Evolutionary conservation across 2,329 filamentous ascomycete species (phyloP).

Genomic region (Hypoxylon sp.): DNA sequence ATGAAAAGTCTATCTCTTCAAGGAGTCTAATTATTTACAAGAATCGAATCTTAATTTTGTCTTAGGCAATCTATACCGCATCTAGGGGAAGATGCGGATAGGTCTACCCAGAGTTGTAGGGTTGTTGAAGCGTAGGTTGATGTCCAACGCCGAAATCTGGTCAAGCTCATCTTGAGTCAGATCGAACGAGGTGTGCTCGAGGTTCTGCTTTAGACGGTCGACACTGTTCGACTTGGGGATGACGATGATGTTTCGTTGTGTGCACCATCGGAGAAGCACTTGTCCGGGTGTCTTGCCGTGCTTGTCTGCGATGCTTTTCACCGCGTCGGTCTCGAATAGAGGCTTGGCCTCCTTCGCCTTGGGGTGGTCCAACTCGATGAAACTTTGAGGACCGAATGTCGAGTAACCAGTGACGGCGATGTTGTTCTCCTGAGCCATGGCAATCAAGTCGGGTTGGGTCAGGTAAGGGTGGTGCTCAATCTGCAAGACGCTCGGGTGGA

Average conservation of each 20-base stretch:
- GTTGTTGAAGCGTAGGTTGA: slow-evolving; percentile 65
- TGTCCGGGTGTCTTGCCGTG: slow-evolving; percentile 68
- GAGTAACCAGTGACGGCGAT: slow-evolving; percentile 71
- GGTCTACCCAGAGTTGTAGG: slow-evolving; percentile 48
- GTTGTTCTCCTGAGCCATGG: slow-evolving; percentile 63
- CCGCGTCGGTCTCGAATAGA: slow-evolving; percentile 48
- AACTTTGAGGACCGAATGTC: slow-evolving; percentile 65
- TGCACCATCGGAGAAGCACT: slow-evolving; percentile 72
- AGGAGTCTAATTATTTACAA: not conserved
- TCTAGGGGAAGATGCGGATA: slow-evolving; percentile 46
- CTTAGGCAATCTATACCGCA: not conserved
- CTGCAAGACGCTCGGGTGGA: slow-evolving; percentile 79
- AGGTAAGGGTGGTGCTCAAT: slow-evolving; percentile 89
- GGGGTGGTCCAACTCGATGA: slow-evolving; percentile 44
- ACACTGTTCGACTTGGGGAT: slow-evolving; percentile 69
- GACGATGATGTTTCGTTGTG: slow-evolving; percentile 67
- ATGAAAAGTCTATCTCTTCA: not conserved
- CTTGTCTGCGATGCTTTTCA: slow-evolving; percentile 64
- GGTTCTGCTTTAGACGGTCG: slow-evolving; percentile 59
- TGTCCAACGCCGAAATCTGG: slow-evolving; percentile 60
- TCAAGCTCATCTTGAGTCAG: slow-evolving; percentile 62
- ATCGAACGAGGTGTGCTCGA: slow-evolving; percentile 63
- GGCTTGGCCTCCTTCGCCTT: slow-evolving; percentile 41
- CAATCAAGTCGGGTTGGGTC: slow-evolving; percentile 62
- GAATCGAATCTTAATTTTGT: not conserved